Evolutionary conservation across 1,284 basidiomycete species (phyloP).

Genomic region (Naganishia albida): DNA sequence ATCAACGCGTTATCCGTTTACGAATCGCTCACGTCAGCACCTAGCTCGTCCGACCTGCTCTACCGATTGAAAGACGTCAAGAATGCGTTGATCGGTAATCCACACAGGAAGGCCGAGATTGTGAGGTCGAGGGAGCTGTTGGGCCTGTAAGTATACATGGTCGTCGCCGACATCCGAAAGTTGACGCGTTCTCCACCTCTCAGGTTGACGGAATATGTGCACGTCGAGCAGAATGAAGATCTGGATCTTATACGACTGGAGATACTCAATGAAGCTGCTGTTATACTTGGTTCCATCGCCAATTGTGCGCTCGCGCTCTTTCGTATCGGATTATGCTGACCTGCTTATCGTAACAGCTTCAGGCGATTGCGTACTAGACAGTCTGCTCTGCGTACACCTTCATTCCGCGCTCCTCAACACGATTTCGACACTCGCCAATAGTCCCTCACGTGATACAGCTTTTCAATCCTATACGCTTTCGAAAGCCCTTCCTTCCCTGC

Average conservation of each 20-base stretch:
- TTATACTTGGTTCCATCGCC: slow-evolving; percentile 52
- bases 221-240: slow-evolving; percentile 4
- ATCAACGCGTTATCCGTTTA: slow-evolving; percentile 10
- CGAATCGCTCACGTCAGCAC: slow-evolving; percentile 16
- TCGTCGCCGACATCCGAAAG: neutral
- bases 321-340: neutral
- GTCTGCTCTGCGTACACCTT: slow-evolving; percentile 12
- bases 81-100: slow-evolving; percentile 53
- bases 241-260: slow-evolving; percentile 32
- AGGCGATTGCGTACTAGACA: slow-evolving; percentile 13
- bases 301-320: slow-evolving; percentile 38
- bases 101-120: slow-evolving; percentile 51
- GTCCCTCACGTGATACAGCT: neutral
- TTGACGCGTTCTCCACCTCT: neutral
- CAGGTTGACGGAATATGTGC: slow-evolving; percentile 17
- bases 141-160: slow-evolving; percentile 38
- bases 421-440: neutral
- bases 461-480: slow-evolving; percentile 11
- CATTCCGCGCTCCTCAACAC: slow-evolving; percentile 8
- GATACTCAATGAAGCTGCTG: slow-evolving; percentile 47
- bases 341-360: neutral
- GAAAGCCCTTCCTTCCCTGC: slow-evolving; percentile 28
- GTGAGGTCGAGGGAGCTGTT: slow-evolving; percentile 44
- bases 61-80: slow-evolving; percentile 49
- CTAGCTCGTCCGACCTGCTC: slow-evolving; percentile 33